A percentile compares a stretch with the other conserved stretches of the same genome.
phyloP scores from a whole-genome alignment of 1,139 yeast genomes.

The Meyerozyma elateridarum region DNA sequence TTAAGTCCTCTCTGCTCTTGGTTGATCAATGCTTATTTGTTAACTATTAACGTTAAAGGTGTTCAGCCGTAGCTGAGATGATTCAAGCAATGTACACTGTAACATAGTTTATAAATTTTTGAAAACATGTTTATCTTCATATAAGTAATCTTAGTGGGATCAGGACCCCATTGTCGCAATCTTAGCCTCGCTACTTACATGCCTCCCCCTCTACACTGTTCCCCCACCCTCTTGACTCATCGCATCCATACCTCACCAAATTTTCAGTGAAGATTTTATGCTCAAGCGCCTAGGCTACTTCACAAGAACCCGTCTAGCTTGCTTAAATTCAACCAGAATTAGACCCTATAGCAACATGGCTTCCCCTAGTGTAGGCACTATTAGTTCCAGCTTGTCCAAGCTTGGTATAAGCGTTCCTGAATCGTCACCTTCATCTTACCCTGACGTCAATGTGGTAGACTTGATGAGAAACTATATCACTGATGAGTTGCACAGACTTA shows the following conservation, averaged over 20 bases:
- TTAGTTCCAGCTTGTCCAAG: conserved; percentile 31
- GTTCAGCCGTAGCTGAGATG: too few relatives aligned
- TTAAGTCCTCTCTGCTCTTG: too few relatives aligned
- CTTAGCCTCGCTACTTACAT: not conserved
- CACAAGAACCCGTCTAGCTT: conserved; percentile 2
- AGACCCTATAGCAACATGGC: conserved; percentile 4
- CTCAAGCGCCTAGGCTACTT: conserved; percentile 8
- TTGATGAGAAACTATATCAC: conserved; percentile 86
- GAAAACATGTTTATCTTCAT: too few relatives aligned
- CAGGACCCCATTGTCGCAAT: too few relatives aligned
- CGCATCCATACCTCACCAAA: conserved; percentile 3
- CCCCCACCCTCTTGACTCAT: conserved; percentile 1
- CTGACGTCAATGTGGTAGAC: conserved; percentile 74
- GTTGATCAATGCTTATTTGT: too few relatives aligned
- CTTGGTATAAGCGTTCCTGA: conserved; percentile 34
- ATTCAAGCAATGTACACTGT: too few relatives aligned
- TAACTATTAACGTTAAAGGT: too few relatives aligned
- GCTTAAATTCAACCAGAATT: not conserved
- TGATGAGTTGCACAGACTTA: conserved; percentile 64
- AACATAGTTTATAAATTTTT: too few relatives aligned
- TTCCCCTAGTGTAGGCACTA: conserved; percentile 21
- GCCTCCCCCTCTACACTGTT: not conserved
- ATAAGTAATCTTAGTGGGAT: too few relatives aligned
- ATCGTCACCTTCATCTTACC: conserved; percentile 43
- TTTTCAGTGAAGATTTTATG: conserved; percentile 1